Conservation (phyloP, 1,139 yeast genomes). For the Candida glucosophila region DNA sequence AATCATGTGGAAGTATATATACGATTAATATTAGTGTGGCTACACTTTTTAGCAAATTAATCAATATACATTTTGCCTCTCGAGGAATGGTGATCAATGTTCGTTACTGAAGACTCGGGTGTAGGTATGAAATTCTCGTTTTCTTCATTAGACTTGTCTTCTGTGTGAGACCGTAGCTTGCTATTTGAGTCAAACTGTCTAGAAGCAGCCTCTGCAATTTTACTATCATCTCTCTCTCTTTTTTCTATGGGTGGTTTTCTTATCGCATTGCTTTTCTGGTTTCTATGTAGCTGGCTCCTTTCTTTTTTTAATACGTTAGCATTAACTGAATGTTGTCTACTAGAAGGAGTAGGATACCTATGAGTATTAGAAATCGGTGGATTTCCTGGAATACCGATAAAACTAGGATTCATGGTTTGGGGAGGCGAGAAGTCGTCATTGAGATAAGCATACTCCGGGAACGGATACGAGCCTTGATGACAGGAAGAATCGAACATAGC, state of each 20-base stretch:
- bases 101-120: slow-evolving; percentile 14
- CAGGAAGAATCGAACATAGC: slow-evolving; percentile 3
- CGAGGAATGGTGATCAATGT: too few relatives aligned
- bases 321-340: slow-evolving; percentile 17
- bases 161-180: slow-evolving; percentile 6
- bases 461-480: slow-evolving; percentile 2
- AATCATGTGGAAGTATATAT: too few relatives aligned
- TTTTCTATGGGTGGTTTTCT: slow-evolving; percentile 5
- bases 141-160: slow-evolving; percentile 7
- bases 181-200: slow-evolving; percentile 11
- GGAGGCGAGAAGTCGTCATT: too few relatives aligned
- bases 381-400: too few relatives aligned
- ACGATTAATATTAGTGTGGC: too few relatives aligned
- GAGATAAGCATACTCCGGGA: too few relatives aligned
- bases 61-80: too few relatives aligned
- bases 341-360: slow-evolving; percentile 7
- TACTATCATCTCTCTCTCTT: slow-evolving; percentile 1
- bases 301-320: slow-evolving; percentile 20
- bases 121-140: slow-evolving; percentile 12
- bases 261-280: slow-evolving; percentile 6
- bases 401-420: too few relatives aligned
- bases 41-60: too few relatives aligned
- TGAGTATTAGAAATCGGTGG: too few relatives aligned
- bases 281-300: slow-evolving; percentile 8
- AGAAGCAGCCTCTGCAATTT: slow-evolving; percentile 6